Base-by-base conservation (phyloP, 768 basidiomycete genomes). In the Porphyrellus cyaneotinctus region DNA sequence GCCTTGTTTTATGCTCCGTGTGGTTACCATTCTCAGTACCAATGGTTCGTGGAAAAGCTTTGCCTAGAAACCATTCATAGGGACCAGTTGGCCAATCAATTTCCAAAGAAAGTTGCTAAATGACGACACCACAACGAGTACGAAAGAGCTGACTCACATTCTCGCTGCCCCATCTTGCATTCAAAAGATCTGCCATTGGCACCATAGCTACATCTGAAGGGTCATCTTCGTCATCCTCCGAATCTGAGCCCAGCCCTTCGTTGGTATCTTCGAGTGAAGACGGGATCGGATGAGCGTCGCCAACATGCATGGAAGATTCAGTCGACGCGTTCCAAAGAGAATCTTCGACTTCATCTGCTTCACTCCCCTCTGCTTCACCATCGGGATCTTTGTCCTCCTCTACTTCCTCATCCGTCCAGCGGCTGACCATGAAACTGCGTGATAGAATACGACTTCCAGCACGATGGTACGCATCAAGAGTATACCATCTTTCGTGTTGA, bases 111-210 rank as follows among this genome's bases (percentile, higher is more conserved):
- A n/a, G 31, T n/a, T 17, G 3, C n/a, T 17, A 14, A 20, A 43
- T 15, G 7, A 17, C 6, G 10, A 5, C 43, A 10, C 9, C n/a
- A 43, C n/a, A 20, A 20, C 26, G n/a, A 30, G 36, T 35, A 38
- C 11, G 4, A 39, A 41, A 10, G 10, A 23, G 43, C 4, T 30
- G 33, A 12, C 84, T 56, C 62, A 92, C 94, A 57, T 97, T 98
- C 66, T 93, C 88, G 35, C 80, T 80, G 9, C 82, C 85, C 66
- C 83, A 90, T 48, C 85, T 80, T 12, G 95, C 97, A 63, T 99
- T 99, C 44, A 99, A 74, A 74, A 98, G 83, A 70, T 99, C 97
- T 4, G 97, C 97, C 74, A 98, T 84, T 0, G 95, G 95, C 5
- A 97, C 88, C 93, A 98, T 94, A 3, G 88, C 83, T 11, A 90